Conservation (phyloP, 352 stramenopile species). For the Pythium pyrilobum region DNA sequence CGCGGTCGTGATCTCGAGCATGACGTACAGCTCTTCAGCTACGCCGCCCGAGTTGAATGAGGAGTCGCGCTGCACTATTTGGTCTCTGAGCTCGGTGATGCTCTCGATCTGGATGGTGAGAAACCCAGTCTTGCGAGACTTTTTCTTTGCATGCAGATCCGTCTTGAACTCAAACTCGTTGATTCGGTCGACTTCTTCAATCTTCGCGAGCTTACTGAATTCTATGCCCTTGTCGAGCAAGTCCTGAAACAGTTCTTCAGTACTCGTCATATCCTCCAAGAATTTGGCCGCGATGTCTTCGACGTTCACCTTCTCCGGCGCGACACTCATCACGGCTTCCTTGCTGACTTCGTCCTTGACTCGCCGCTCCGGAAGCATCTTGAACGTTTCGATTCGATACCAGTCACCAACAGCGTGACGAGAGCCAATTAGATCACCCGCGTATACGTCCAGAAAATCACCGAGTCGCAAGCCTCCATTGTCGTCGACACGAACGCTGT, state of each 20-base stretch:
- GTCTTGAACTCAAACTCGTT: constrained; percentile 30
- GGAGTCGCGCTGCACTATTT: constrained; percentile 22
- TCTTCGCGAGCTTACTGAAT: constrained; percentile 43
- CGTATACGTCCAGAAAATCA: constrained; percentile 42
- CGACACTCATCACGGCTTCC: constrained; percentile 37
- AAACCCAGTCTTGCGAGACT: constrained; percentile 28
- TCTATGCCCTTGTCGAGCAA: constrained; percentile 32
- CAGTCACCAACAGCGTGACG: constrained; percentile 40
- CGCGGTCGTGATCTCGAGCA: constrained; percentile 36
- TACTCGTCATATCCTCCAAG: constrained; percentile 33
- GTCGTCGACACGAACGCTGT: constrained; percentile 30
- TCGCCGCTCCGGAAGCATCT: constrained; percentile 34
- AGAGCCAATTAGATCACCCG: constrained; percentile 29
- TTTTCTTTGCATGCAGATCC: constrained; percentile 22
- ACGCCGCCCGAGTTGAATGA: constrained; percentile 24
- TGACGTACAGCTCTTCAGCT: constrained; percentile 39
- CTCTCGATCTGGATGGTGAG: constrained; percentile 31
- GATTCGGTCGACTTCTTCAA: constrained; percentile 19
- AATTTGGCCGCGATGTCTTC: constrained; percentile 37
- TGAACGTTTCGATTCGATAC: constrained; percentile 59
- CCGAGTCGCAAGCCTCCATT: constrained; percentile 24
- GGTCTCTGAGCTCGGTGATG: constrained; percentile 38
- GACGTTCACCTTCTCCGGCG: constrained; percentile 45
- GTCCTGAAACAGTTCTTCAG: constrained; percentile 47
- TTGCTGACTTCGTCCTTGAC: constrained; percentile 31